These are phyloP conservation scores for Blastobotrys terrestris DNA, from an alignment of 805 yeast genomes.

Conservation along the genomic window DNA sequence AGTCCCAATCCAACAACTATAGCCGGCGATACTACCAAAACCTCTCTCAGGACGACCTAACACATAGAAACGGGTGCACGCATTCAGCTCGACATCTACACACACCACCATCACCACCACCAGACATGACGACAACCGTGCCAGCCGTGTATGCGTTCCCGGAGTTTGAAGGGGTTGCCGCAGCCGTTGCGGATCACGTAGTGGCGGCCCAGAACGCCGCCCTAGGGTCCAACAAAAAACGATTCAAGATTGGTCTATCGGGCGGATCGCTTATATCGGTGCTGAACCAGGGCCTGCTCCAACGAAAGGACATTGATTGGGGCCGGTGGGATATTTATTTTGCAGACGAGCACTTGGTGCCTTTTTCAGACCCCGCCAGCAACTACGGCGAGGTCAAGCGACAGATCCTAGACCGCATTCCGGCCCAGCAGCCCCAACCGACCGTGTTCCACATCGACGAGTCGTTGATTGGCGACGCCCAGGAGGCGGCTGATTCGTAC, in stretches of 20 bases:
- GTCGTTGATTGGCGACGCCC: constrained; percentile 49
- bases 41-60: too few species aligned
- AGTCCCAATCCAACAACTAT: too few species aligned
- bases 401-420: constrained; percentile 67
- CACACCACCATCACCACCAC: background rate
- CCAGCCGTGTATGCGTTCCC: constrained; percentile 92
- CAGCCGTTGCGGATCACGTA: constrained; percentile 94
- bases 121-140: constrained; percentile 81
- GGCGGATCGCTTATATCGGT: constrained; percentile 92
- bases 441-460: constrained; percentile 80
- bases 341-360: constrained; percentile 93
- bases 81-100: background rate
- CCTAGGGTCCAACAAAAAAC: constrained; percentile 33
- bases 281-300: constrained; percentile 75
- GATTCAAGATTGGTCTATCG: constrained; percentile 85
- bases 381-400: constrained; percentile 88
- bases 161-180: constrained; percentile 85
- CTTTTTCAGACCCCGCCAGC: constrained; percentile 73
- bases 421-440: constrained; percentile 49
- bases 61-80: background rate
- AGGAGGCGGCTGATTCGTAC: constrained; percentile 90
- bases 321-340: constrained; percentile 92
- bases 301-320: constrained; percentile 78
- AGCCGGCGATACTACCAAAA: too few species aligned
- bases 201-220: constrained; percentile 80